Percentiles rank a stretch among this genome's conserved stretches.
Conservation (phyloP, 192 early-diverging fungal genomes). For the Dissophora globulifera region DNA sequence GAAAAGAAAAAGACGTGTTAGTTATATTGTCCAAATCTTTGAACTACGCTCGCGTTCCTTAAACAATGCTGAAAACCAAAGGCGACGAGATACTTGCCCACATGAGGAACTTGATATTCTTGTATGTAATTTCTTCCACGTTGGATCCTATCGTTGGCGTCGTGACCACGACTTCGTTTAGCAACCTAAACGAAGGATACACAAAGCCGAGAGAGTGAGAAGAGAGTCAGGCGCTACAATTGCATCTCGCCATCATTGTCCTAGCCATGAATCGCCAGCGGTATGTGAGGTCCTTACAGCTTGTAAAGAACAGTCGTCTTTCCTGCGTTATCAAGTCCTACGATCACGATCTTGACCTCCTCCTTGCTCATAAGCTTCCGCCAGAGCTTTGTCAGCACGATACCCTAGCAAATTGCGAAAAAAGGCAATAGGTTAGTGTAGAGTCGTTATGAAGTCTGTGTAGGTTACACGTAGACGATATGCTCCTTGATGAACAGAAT, state of each 20-base stretch:
- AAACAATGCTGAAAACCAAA: too few species aligned
- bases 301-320: conserved; percentile 76
- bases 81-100: conserved; percentile 63
- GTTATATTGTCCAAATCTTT: too few species aligned
- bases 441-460: too few species aligned
- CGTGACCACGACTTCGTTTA: conserved; percentile 71
- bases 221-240: background rate
- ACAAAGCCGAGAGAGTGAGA: background rate
- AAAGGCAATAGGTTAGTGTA: too few species aligned
- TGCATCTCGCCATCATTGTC: background rate
- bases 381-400: conserved; percentile 70
- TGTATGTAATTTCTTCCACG: conserved; percentile 75
- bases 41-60: too few species aligned
- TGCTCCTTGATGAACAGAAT: too few species aligned
- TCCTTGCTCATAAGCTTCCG: conserved; percentile 65
- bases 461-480: too few species aligned
- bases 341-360: conserved; percentile 77
- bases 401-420: conserved; percentile 55
- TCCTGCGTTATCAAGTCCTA: conserved; percentile 78
- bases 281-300: conserved; percentile 47
- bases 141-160: conserved; percentile 79
- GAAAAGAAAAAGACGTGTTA: background rate
- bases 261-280: background rate
- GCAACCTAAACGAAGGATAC: conserved; percentile 38
- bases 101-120: conserved; percentile 76